Evolutionary conservation across 176 grass and related monocot species (phyloP).

Genomic region (Paspalum notatum): DNA sequence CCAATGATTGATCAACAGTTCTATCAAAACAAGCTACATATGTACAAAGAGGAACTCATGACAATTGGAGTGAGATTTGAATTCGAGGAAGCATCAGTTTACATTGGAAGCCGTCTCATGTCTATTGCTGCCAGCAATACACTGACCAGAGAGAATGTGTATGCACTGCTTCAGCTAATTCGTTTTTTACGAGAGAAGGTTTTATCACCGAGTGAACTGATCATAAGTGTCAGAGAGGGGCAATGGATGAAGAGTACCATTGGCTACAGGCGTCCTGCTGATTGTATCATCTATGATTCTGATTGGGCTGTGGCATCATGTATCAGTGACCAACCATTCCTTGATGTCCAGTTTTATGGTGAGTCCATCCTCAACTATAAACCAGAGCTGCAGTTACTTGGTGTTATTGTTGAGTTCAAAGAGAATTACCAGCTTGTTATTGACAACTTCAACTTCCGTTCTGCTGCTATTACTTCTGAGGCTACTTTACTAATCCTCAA

Average conservation of each 20-base stretch:
- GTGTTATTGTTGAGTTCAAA: conserved; percentile 52
- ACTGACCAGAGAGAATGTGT: conserved; percentile 56
- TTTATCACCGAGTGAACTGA: conserved; percentile 51
- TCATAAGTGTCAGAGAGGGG: conserved; percentile 41
- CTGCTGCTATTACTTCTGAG: conserved; percentile 42
- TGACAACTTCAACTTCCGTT: conserved; percentile 58
- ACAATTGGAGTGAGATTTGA: conserved; percentile 64
- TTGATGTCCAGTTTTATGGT: conserved; percentile 64
- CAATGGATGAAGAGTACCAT: conserved; percentile 61
- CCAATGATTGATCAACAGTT: conserved; percentile 65
- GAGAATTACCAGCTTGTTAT: conserved; percentile 54
- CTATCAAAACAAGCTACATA: conserved; percentile 45
- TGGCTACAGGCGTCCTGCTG: conserved; percentile 42
- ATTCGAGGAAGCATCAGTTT: conserved; percentile 48
- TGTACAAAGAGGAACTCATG: conserved; percentile 57
- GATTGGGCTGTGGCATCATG: conserved; percentile 42
- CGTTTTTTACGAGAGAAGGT: conserved; percentile 52
- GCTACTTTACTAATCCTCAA: conserved; percentile 58
- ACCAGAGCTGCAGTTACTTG: conserved; percentile 67
- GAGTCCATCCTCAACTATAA: conserved; percentile 43
- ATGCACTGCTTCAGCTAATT: conserved; percentile 64
- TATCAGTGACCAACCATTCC: conserved; percentile 58
- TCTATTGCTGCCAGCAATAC: conserved; percentile 27
- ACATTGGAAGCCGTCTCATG: conserved; percentile 59
- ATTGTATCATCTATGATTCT: conserved; percentile 55